Percentiles rank a stretch among this genome's conserved stretches.
Conservation (phyloP, 345 rosid genomes). For the Eutrema yunnanense region DNA sequence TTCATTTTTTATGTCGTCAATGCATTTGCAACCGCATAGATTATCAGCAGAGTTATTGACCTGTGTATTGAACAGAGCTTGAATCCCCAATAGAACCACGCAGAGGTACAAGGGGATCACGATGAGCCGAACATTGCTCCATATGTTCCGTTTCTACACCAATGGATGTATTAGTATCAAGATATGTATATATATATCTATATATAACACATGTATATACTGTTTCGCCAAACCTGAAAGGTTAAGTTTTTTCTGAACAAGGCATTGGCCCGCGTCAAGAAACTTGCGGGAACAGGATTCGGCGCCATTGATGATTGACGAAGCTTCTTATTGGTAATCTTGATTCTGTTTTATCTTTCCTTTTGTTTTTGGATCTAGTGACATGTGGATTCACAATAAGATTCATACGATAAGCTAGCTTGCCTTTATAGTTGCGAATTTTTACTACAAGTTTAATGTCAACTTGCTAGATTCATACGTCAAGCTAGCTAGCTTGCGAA, state of each 20-base stretch:
- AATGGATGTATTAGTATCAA: neutral
- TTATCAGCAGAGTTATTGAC: slow-evolving; percentile 20
- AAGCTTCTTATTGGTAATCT: neutral
- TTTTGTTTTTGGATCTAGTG: neutral
- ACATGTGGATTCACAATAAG: neutral
- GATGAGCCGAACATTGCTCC: slow-evolving; percentile 63
- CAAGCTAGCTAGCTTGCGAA: neutral
- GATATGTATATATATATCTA: neutral
- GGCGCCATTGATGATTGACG: slow-evolving; percentile 35
- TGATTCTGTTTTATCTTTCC: neutral
- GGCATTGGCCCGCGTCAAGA: slow-evolving; percentile 66
- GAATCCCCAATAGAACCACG: slow-evolving; percentile 42
- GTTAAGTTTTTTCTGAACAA: slow-evolving; percentile 78
- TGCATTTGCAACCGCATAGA: slow-evolving; percentile 55
- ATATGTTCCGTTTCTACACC: slow-evolving; percentile 59
- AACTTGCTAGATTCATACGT: neutral
- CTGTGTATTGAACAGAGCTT: slow-evolving; percentile 36
- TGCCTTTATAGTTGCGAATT: neutral
- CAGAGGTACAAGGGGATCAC: slow-evolving; percentile 62
- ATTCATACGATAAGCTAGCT: neutral
- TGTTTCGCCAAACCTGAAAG: slow-evolving; percentile 50
- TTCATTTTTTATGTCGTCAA: slow-evolving; percentile 21
- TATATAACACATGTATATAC: neutral
- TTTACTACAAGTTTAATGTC: neutral
- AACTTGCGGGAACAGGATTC: slow-evolving; percentile 45